These are phyloP conservation scores for Apocynum venetum DNA, from an alignment of 257 asterid genomes.

Conservation along the genomic window DNA sequence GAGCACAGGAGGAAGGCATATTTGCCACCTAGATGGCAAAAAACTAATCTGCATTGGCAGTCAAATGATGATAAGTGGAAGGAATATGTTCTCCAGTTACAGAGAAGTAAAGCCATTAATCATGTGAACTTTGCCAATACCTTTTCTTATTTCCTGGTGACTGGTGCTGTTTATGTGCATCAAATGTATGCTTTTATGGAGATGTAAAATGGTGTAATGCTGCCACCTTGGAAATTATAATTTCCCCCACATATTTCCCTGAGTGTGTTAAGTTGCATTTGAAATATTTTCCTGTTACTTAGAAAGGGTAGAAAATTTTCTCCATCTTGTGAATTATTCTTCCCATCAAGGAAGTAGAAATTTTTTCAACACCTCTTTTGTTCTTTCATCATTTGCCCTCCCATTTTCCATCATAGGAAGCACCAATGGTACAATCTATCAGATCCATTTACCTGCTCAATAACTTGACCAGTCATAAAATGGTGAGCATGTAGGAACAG, in stretches of 20 bases:
- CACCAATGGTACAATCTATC: not conserved
- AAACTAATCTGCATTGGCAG: not conserved
- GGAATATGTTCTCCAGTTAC: not conserved
- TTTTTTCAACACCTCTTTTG: not conserved
- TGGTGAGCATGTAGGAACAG: not conserved
- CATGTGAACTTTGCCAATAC: not conserved
- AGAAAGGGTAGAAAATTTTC: not conserved
- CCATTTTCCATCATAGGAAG: not conserved
- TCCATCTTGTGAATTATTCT: not conserved
- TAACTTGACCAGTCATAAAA: not conserved
- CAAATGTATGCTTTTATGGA: not conserved
- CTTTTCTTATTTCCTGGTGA: not conserved
- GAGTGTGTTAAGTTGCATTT: not conserved
- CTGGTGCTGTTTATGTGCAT: not conserved
- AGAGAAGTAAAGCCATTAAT: not conserved
- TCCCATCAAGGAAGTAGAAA: not conserved
- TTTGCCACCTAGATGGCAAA: not conserved
- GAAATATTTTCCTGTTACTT: not conserved
- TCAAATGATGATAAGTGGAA: not conserved
- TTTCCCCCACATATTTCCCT: not conserved
- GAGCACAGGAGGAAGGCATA: not conserved
- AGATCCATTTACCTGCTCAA: slow-evolving; percentile 1
- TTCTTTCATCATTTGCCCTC: not conserved
- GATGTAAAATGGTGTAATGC: not conserved
- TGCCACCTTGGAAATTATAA: not conserved